A percentile compares a stretch with the other conserved stretches of the same genome.
phyloP scores from a whole-genome alignment of 768 basidiomycete genomes.

The Erythrobasidium yunnanense region DNA sequence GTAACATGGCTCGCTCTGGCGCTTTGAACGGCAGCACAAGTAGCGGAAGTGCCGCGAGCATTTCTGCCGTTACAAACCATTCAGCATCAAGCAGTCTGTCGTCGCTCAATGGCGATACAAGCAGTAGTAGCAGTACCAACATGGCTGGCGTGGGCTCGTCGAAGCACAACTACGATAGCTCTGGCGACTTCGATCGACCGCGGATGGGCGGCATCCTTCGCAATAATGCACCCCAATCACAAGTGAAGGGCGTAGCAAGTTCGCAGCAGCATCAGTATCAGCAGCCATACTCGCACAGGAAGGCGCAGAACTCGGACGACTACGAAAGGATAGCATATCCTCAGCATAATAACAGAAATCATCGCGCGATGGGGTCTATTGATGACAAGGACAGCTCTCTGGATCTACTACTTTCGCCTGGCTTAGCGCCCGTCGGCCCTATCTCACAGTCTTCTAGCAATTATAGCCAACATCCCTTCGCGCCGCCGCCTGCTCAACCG shows the following conservation, averaged over 20 bases:
- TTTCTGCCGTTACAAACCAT: not conserved
- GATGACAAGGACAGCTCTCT: conserved; percentile 8
- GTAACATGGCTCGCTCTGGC: not conserved
- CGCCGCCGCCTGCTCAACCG: not conserved
- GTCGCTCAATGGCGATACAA: not conserved
- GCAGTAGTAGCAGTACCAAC: conserved; percentile 8
- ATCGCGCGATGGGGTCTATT: no score
- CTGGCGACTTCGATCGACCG: conserved; percentile 7
- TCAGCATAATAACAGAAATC: not conserved
- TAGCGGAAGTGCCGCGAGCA: not conserved
- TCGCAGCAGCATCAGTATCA: conserved; percentile 13
- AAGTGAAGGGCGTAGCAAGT: not conserved
- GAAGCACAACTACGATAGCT: conserved; percentile 7
- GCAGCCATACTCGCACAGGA: not conserved
- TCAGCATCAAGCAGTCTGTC: not conserved
- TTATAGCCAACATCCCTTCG: not conserved
- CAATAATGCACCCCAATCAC: not conserved
- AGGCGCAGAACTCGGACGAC: conserved; percentile 18
- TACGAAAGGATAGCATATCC: conserved; percentile 4
- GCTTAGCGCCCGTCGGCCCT: conserved; percentile 19
- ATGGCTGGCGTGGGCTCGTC: not conserved
- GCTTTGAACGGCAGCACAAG: not conserved
- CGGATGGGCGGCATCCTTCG: not conserved
- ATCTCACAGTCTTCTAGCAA: conserved; percentile 8
- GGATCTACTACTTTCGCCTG: conserved; percentile 19